These are phyloP conservation scores for Fonsecaea erecta DNA, from an alignment of 2,329 filamentous ascomycete species.

Conservation along the genomic window DNA sequence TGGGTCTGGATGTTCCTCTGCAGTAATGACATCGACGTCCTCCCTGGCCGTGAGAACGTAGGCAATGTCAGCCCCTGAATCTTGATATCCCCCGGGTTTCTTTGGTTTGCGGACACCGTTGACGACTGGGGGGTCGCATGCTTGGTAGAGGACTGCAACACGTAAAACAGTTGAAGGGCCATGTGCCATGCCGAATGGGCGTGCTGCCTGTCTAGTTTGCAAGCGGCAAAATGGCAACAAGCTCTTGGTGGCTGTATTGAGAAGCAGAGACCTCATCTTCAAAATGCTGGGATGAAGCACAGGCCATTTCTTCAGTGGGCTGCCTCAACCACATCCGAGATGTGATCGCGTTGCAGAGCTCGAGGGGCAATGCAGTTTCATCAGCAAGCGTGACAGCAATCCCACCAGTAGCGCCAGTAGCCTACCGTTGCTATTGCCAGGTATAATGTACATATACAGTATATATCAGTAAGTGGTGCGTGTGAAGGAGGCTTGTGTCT, in stretches of 20 bases:
- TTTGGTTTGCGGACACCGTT: slow-evolving; percentile 55
- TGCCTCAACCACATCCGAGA: not conserved
- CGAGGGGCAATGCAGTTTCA: not conserved
- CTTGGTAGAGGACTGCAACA: slow-evolving; percentile 56
- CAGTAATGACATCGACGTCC: slow-evolving; percentile 44
- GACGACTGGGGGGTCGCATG: slow-evolving; percentile 53
- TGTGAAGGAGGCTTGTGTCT: no score
- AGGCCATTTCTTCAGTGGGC: not conserved
- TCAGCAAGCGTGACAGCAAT: not conserved
- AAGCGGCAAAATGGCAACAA: not conserved
- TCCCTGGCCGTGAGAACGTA: slow-evolving; percentile 44
- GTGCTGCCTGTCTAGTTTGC: no score
- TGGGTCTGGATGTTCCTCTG: slow-evolving; percentile 40
- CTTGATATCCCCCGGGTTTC: slow-evolving; percentile 50
- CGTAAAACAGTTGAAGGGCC: not conserved
- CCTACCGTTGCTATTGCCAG: not conserved
- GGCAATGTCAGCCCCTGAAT: slow-evolving; percentile 55
- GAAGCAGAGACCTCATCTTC: not conserved
- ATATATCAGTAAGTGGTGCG: no score
- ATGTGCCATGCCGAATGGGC: not conserved
- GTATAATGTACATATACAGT: no score
- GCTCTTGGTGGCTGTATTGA: not conserved
- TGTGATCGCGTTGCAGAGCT: not conserved
- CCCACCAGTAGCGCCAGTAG: not conserved
- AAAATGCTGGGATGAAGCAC: not conserved